These are phyloP conservation scores for Colletotrichum tabaci DNA, from an alignment of 2,329 filamentous ascomycete genomes.

Conservation along the genomic window DNA sequence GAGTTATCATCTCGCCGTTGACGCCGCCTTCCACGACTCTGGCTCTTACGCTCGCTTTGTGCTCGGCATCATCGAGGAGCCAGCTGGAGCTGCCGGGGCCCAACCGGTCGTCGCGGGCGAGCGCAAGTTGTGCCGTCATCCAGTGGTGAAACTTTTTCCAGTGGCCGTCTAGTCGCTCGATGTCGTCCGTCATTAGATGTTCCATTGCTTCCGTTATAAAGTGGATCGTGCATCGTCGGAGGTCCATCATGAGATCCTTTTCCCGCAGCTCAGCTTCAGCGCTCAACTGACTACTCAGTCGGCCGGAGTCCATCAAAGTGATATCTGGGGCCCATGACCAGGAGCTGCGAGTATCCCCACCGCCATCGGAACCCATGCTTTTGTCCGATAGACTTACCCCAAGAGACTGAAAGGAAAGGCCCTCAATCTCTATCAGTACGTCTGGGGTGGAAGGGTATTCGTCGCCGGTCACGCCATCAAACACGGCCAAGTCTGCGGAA, in stretches of 20 bases:
- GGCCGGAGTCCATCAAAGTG: not conserved
- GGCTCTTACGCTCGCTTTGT: slow-evolving; percentile 6
- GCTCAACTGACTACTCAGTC: slow-evolving; percentile 1
- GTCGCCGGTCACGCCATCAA: slow-evolving; percentile 44
- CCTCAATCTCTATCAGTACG: not conserved
- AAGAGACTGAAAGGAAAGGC: not conserved
- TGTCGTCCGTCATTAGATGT: not conserved
- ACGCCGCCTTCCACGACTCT: slow-evolving; percentile 10
- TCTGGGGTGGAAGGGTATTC: not conserved
- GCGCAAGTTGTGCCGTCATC: not conserved
- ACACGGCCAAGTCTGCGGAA: slow-evolving; percentile 39
- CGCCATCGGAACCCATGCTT: not conserved
- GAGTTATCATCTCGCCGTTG: slow-evolving; percentile 28
- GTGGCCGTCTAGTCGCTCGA: slow-evolving; percentile 1
- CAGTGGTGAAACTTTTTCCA: not conserved
- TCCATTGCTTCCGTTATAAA: slow-evolving; percentile 10
- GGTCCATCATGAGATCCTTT: slow-evolving; percentile 8
- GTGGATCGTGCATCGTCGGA: slow-evolving; percentile 2
- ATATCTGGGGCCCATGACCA: not conserved
- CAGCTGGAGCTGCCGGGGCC: slow-evolving; percentile 11
- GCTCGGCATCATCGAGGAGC: not conserved
- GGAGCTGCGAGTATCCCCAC: not conserved
- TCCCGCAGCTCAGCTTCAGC: not conserved
- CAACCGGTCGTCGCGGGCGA: not conserved
- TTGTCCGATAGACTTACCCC: not conserved